These are phyloP conservation scores for Penicillium capsulatum DNA, from an alignment of 2,329 filamentous ascomycete genomes.

Conservation along the genomic window DNA sequence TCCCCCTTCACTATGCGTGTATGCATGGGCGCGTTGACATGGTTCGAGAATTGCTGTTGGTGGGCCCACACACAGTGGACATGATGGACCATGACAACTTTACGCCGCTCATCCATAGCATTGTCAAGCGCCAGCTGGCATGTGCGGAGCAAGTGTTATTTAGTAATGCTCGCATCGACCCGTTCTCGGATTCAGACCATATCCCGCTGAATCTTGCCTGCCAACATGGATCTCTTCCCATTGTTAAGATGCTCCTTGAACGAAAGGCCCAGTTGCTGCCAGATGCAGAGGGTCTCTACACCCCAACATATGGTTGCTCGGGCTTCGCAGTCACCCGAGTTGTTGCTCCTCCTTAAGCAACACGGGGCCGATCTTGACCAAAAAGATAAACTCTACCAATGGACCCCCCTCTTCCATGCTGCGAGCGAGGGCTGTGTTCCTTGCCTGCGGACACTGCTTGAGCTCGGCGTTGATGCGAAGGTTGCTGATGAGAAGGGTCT, in stretches of 20 bases:
- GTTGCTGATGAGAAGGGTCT: constrained; percentile 88
- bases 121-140: constrained; percentile 77
- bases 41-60: constrained; percentile 67
- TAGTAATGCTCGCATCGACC: constrained; percentile 78
- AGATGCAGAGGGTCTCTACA: constrained; percentile 90
- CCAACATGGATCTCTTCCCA: constrained; percentile 80
- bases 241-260: constrained; percentile 78
- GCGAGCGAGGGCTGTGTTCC: constrained; percentile 93
- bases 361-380: constrained; percentile 90
- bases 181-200: constrained; percentile 80
- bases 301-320: constrained; percentile 95
- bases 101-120: constrained; percentile 89
- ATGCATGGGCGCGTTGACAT: constrained; percentile 88
- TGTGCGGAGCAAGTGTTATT: constrained; percentile 76
- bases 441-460: constrained; percentile 75
- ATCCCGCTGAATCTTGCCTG: constrained; percentile 93
- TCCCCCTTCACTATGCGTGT: constrained; percentile 92
- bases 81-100: constrained; percentile 95
- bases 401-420: constrained; percentile 94
- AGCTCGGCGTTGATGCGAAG: constrained; percentile 71
- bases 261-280: constrained; percentile 78
- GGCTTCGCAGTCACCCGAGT: constrained; percentile 73
- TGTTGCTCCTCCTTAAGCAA: constrained; percentile 73
- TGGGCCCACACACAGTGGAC: constrained; percentile 72
- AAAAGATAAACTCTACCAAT: constrained; percentile 91